Base-by-base conservation (phyloP, 495 filamentous ascomycete genomes). In the Hypoxylon cercidicola region DNA sequence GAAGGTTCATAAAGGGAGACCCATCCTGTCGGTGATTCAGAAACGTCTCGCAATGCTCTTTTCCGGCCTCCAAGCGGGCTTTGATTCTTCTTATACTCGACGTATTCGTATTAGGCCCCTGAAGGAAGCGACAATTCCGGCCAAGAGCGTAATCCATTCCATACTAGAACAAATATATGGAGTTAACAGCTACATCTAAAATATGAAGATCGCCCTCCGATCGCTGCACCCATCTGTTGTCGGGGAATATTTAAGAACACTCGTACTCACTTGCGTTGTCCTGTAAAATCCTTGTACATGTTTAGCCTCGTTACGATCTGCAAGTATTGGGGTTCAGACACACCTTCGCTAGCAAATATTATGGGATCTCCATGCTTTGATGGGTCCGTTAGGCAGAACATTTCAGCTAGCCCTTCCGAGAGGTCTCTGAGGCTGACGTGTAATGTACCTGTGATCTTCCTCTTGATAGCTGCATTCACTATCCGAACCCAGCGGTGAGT, bases 311-410 rank as follows among this genome's bases (percentile, higher is more conserved):
- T 34, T 19, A 13, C 34, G 16, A 39, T 32, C 16, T 23, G 34
- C 1, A 34, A 18, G 16, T 20, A 47, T n/a, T 32, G 6, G 12
- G 44, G 15, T 32, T 34, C 25, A 2, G 48, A 75, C 77, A 28
- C 77, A 90, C 89, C 89, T 81, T 91, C 85, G 5, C 89, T 91
- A 21, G 89, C 88, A 75, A 93, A 92, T 3, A 93, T 83, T 55
- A 94, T 88, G 1, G 90, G 90, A 74, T 92, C 91, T 67, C 90
- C 90, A 4, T 82, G 79, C 60, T 88, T 77, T 19, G 87, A 87
- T 7, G 90, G 90, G 75, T 93, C 90, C 6, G 89, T 90, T 61
- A 93, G 74, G 70, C 89, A 92, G 64, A 92, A 93, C 0, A 89
- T 88, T 68, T 93, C 89, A 0, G 88, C 89, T 45, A 93, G 64